Base-by-base conservation (phyloP, 345 rosid genomes). In the Hirschfeldia incana region DNA sequence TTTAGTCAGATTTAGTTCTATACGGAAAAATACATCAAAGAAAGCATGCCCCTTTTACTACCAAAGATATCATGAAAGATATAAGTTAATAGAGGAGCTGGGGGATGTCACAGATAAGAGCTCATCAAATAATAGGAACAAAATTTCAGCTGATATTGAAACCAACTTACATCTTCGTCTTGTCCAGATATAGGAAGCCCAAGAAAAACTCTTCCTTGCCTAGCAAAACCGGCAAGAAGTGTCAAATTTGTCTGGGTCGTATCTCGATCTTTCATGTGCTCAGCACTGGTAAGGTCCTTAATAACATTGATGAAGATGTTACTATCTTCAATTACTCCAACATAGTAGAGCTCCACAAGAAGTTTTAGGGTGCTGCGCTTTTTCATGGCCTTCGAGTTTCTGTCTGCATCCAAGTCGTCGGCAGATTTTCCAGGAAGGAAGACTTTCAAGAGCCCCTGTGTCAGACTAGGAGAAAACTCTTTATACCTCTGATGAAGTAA, bases 401-500 rank as follows among this genome's bases (percentile, higher is more conserved):
- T 88, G 76, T 96, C 99, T 7, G 85, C 91, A 42, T 96, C 99
- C 73, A 87, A 75, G 80, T 96, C 98, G 64, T 96, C 97, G 21
- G 85, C 90, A 53, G 98, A 83, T 85, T 96, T 96, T 86, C 97
- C 98, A 81, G 94, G 99, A 79, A 85, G 86, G 86, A 93, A 96
- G 65, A 93, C 85, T 86, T 92, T 93, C 85, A 89, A 72, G 66
- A 96, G 97, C 65, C 97, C 97, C 80, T 96, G 97, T 39, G 85
- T 77, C 79, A 96, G 85, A 84, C 88, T 87, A 49, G 99, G 95
- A 1, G 98, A 89, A 81, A 96, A 96, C 67, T 93, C 99, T 75
- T 86, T 90, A 87, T 92, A 96, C 81, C 99, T 85, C 86, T 93
- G 99, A 84, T 96, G 98, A 85, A 96, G 97, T 86, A 96, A 80